Evolutionary conservation across 164 flowering plant genomes (phyloP), one percentile per base, ranked within the genome.

Genomic region (Nelumbo lutea): DNA sequence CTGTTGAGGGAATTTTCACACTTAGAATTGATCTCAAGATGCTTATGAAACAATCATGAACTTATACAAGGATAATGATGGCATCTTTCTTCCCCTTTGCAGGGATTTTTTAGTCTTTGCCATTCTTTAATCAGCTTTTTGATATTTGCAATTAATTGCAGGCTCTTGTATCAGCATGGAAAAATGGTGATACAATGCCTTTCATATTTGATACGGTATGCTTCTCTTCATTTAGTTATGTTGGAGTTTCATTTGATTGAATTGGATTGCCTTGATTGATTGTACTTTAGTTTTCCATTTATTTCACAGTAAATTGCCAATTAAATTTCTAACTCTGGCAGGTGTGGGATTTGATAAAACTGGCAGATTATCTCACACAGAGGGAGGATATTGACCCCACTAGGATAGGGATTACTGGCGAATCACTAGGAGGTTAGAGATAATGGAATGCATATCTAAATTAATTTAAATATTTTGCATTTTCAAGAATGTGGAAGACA

Each of bases 101-200:
- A 11, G 9, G 6, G 55, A 4, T 11, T 42, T 52, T 15, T 13
- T 13, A 27, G 27, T 27, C 42, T 43, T 67, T 5, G 10, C 46
- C 65, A 39, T 68, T 5, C 42, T 15, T 45, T 64, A 13, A 39
- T 57, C 40, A 15, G 15, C 60, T 65, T 51, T 14, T 62, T 50
- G 6, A 52, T 46, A 56, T 59, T 70, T 5, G 63, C 43, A 47
- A 62, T 65, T 10, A 42, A 74, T 63, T 82, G 78, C 87, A 95
- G 98, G 94, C 99, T 68, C 96, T 92, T 59, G 78, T 90, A 3
- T 82, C 84, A 62, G 73, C 99, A 66, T 95, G 97, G 99, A 87
- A 80, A 73, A 84, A 79, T 27, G 97, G 96, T 61, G 90, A 89
- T 64, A 96, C 95, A 45, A 90, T 93, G 99, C 97, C 99, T 65